A percentile compares a stretch with the other conserved stretches of the same genome.
phyloP scores from a whole-genome alignment of 495 filamentous ascomycete species.

The Tuber umbilicatum region DNA sequence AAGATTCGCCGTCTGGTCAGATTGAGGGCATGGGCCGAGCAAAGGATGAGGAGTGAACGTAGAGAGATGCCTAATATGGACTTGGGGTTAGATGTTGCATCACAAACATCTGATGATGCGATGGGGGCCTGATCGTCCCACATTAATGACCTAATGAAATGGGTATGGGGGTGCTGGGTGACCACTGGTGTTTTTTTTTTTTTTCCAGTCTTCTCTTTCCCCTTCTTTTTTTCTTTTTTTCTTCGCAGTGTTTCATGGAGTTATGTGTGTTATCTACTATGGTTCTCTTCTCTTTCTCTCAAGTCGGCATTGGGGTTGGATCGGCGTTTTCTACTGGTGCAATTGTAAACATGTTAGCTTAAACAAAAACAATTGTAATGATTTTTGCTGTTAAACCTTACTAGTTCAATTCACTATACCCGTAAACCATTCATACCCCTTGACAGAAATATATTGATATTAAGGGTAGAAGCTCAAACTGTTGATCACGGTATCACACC shows the following conservation, averaged over 20 bases:
- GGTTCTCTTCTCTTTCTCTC: slow-evolving; percentile 20
- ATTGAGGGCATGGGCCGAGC: slow-evolving; percentile 79
- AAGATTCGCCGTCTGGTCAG: slow-evolving; percentile 71
- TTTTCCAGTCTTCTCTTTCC: not conserved
- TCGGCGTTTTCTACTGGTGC: slow-evolving; percentile 21
- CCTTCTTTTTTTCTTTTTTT: not conserved
- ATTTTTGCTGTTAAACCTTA: not conserved
- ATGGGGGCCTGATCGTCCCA: slow-evolving; percentile 25
- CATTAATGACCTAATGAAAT: slow-evolving; percentile 31
- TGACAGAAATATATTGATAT: not conserved
- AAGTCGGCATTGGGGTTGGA: slow-evolving; percentile 25
- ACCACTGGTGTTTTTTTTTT: not conserved
- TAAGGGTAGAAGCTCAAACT: not conserved
- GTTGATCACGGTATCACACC: not conserved
- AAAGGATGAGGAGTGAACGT: slow-evolving; percentile 63
- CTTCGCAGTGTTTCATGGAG: slow-evolving; percentile 4
- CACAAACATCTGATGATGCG: slow-evolving; percentile 25
- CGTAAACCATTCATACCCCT: not conserved
- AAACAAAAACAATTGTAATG: not conserved
- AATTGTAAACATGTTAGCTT: slow-evolving; percentile 4
- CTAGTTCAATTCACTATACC: not conserved
- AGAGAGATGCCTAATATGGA: slow-evolving; percentile 67
- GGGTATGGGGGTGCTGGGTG: not conserved
- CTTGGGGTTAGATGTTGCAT: slow-evolving; percentile 55
- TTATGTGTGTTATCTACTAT: slow-evolving; percentile 19